Percentiles rank a stretch among this genome's conserved stretches.
Evolutionary conservation across 805 yeast genomes (phyloP).

Genomic region (Lipomyces sp.): DNA sequence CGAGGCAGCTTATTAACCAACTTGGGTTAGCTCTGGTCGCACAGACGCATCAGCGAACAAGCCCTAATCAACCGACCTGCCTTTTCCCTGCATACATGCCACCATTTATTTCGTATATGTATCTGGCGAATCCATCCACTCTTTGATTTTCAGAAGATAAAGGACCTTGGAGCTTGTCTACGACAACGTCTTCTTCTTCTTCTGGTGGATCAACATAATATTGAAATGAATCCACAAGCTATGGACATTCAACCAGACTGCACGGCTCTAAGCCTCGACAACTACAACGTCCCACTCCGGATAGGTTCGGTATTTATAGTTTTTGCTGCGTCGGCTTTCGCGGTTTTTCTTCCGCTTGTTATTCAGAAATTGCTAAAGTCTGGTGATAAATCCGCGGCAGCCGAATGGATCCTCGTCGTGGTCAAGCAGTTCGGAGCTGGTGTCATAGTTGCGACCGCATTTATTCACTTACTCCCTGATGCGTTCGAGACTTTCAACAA

Average conservation of each 20-base stretch:
- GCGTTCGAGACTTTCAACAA: constrained; percentile 63
- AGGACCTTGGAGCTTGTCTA: not conserved
- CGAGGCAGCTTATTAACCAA: no score
- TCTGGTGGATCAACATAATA: not conserved
- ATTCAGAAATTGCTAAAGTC: constrained; percentile 16
- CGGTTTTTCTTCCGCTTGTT: constrained; percentile 34
- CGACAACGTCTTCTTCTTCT: not conserved
- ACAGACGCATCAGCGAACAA: not conserved
- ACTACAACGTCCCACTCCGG: constrained; percentile 30
- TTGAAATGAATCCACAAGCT: not conserved
- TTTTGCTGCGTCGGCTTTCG: constrained; percentile 32
- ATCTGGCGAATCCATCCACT: not conserved
- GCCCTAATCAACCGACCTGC: not conserved
- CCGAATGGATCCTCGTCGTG: constrained; percentile 45
- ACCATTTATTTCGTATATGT: not conserved
- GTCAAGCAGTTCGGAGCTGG: constrained; percentile 84
- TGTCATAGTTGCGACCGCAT: constrained; percentile 80
- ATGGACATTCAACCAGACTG: constrained; percentile 7
- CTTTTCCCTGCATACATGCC: no score
- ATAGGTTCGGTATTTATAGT: constrained; percentile 36
- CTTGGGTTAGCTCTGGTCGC: no score
- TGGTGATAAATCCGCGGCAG: constrained; percentile 11
- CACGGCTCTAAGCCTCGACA: constrained; percentile 6
- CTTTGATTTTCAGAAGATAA: not conserved
- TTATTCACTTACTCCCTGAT: constrained; percentile 73